phyloP scores from a whole-genome alignment of 1,284 basidiomycete genomes.

The Rhizopogon parksii region DNA sequence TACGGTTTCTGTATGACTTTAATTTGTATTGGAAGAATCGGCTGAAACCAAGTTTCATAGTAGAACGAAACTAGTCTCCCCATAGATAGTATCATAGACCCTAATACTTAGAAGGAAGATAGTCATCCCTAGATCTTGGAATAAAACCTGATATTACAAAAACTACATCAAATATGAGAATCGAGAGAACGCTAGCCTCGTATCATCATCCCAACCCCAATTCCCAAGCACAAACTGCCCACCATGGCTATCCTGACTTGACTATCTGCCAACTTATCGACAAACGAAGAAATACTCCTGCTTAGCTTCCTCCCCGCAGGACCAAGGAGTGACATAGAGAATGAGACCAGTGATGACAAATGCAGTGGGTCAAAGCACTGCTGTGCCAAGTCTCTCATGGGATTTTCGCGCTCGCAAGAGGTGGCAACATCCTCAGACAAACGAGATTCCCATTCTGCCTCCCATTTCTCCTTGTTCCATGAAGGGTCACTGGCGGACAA shows the following conservation, averaged over 20 bases:
- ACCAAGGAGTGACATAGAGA: slow-evolving; percentile 41
- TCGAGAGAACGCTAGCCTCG: not conserved
- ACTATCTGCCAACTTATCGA: slow-evolving; percentile 21
- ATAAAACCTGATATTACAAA: not conserved
- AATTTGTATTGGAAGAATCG: too few relatives aligned
- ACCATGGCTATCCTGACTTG: slow-evolving; percentile 25
- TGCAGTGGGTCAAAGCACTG: slow-evolving; percentile 40
- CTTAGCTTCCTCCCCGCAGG: slow-evolving; percentile 17
- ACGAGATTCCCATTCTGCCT: slow-evolving; percentile 52
- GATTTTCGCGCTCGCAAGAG: slow-evolving; percentile 19
- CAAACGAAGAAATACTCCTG: slow-evolving; percentile 12
- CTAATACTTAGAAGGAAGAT: too few relatives aligned
- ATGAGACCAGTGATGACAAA: slow-evolving; percentile 38
- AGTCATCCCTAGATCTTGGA: too few relatives aligned
- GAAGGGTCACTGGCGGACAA: slow-evolving; percentile 20
- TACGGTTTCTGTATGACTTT: too few relatives aligned
- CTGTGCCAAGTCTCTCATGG: slow-evolving; percentile 9
- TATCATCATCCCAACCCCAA: slow-evolving; percentile 26
- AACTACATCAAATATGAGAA: not conserved
- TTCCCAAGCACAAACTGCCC: slow-evolving; percentile 29
- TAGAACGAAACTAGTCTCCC: not conserved
- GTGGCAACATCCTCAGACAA: slow-evolving; percentile 53
- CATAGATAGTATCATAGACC: too few relatives aligned
- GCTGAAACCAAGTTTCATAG: not conserved
- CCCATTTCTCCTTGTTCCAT: slow-evolving; percentile 58